Evolutionary conservation across 148 eudicot genomes (phyloP).

Genomic region (Nepenthes gracilis): DNA sequence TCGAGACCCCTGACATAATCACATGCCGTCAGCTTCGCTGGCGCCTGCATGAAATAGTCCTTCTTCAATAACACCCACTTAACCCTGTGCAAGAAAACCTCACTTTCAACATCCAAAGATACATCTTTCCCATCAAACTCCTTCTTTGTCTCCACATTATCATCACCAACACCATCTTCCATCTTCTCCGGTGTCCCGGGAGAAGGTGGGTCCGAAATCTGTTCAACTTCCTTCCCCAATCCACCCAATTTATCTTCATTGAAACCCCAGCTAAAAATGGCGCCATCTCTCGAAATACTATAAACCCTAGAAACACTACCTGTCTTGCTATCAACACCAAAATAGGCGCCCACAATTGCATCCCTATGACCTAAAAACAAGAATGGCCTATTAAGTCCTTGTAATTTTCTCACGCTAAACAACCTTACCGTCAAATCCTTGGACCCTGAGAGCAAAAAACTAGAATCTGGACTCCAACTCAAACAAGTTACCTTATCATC

Average conservation of each 20-base stretch:
- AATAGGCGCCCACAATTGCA: slow-evolving; percentile 53
- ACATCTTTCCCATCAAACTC: slow-evolving; percentile 26
- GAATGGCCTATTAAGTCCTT: slow-evolving; percentile 37
- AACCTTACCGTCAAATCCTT: slow-evolving; percentile 79
- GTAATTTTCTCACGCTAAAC: slow-evolving; percentile 42
- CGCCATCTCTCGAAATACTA: slow-evolving; percentile 80
- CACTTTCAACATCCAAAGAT: slow-evolving; percentile 23
- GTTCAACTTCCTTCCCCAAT: slow-evolving; percentile 13
- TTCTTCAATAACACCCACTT: slow-evolving; percentile 87
- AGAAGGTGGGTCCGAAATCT: slow-evolving; percentile 44
- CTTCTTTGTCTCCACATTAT: slow-evolving; percentile 52
- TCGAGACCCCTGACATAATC: slow-evolving; percentile 74
- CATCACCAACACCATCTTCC: slow-evolving; percentile 23
- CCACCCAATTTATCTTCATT: slow-evolving; percentile 17
- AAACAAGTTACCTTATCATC: slow-evolving; percentile 59
- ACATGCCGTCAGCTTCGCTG: slow-evolving; percentile 67
- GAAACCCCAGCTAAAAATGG: slow-evolving; percentile 59
- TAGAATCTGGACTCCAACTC: slow-evolving; percentile 66
- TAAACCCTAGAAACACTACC: slow-evolving; percentile 40
- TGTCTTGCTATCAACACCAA: slow-evolving; percentile 60
- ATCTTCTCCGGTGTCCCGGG: slow-evolving; percentile 77
- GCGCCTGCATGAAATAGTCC: slow-evolving; percentile 83
- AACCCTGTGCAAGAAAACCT: slow-evolving; percentile 36
- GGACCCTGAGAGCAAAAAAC: slow-evolving; percentile 59
- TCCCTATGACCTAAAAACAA: slow-evolving; percentile 89